phyloP scores from a whole-genome alignment of 202 grass and related monocot species.

The Eragrostis tef region DNA sequence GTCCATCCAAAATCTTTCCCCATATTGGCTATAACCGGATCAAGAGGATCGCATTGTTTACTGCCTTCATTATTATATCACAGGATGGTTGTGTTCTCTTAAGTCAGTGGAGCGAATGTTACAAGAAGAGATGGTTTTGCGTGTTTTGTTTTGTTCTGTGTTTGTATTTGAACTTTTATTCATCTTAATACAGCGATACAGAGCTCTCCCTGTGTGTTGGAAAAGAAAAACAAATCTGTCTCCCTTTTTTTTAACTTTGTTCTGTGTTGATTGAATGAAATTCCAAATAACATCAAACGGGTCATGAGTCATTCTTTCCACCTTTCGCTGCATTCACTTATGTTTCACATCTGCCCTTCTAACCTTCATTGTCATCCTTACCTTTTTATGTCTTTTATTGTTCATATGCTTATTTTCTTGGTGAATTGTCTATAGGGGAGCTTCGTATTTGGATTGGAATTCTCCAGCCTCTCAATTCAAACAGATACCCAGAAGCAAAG shows the following conservation, averaged over 20 bases:
- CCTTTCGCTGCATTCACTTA: conserved; percentile 7
- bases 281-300: conserved; percentile 2
- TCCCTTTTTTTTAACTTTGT: conserved; percentile 10
- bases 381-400: conserved; percentile 38
- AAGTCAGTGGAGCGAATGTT: neutral
- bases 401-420: conserved; percentile 47
- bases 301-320: conserved; percentile 4
- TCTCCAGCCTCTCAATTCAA: conserved; percentile 81
- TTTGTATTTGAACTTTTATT: neutral
- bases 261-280: conserved; percentile 12
- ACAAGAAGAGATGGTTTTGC: neutral
- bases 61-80: neutral
- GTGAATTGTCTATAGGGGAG: conserved; percentile 59
- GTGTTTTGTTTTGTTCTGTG: neutral
- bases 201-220: neutral
- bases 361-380: conserved; percentile 32
- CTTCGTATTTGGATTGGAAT: conserved; percentile 84
- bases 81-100: neutral
- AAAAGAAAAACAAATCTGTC: conserved; percentile 15
- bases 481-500: conserved; percentile 79
- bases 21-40: neutral
- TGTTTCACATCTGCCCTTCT: conserved; percentile 22
- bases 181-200: neutral
- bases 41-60: neutral
- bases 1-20: conserved; percentile 15